phyloP scores from a whole-genome alignment of 1,284 basidiomycete genomes.

The Ceratobasidium sp. region DNA sequence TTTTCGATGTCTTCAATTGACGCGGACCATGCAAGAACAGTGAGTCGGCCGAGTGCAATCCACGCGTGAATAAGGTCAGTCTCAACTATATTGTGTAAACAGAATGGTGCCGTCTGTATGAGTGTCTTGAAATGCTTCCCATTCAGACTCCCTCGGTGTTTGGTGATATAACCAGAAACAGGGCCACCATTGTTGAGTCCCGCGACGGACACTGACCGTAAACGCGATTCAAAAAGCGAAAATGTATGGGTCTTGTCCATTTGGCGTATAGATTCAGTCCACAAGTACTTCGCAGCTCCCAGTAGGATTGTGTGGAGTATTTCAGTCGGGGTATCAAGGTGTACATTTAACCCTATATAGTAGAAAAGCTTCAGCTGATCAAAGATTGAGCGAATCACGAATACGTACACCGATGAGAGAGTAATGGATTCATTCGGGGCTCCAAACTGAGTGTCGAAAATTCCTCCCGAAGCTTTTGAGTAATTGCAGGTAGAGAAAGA shows the following conservation, averaged over 20 bases:
- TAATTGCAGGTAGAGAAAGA: background rate
- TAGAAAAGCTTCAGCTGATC: background rate
- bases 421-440: constrained; percentile 19
- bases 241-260: constrained; percentile 50
- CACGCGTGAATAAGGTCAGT: background rate
- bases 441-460: background rate
- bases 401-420: background rate
- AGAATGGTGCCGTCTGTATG: constrained; percentile 15
- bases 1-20: constrained; percentile 56
- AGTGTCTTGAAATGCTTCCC: constrained; percentile 43
- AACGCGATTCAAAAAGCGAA: no score
- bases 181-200: constrained; percentile 48
- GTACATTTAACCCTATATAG: constrained; percentile 44
- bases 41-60: background rate
- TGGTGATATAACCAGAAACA: constrained; percentile 48
- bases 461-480: background rate
- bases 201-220: background rate
- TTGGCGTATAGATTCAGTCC: constrained; percentile 52
- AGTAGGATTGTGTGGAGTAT: constrained; percentile 57
- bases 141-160: constrained; percentile 43
- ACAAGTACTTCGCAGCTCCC: constrained; percentile 58
- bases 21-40: constrained; percentile 46
- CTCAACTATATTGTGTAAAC: constrained; percentile 8
- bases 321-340: constrained; percentile 56
- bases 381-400: background rate